These are phyloP conservation scores for Alternaria gaisen DNA, from an alignment of 2,329 filamentous ascomycete genomes.

Conservation along the genomic window DNA sequence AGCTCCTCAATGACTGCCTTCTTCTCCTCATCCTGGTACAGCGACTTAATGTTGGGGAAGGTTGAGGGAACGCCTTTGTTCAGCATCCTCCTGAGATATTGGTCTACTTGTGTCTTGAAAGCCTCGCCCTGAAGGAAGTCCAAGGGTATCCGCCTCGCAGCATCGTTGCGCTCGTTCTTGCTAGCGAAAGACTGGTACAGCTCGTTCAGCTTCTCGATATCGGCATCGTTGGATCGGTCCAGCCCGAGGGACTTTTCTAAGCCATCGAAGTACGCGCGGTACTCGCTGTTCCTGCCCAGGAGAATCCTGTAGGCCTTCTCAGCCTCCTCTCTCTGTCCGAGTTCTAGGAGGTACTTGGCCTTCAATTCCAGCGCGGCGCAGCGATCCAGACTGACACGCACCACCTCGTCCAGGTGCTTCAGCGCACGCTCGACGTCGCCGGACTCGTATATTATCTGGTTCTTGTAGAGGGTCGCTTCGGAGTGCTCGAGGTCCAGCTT, in stretches of 20 bases:
- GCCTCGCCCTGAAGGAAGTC: constrained; percentile 85
- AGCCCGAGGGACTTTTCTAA: constrained; percentile 75
- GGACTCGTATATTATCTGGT: constrained; percentile 88
- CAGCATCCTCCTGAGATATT: constrained; percentile 84
- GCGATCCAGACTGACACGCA: constrained; percentile 82
- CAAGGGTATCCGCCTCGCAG: constrained; percentile 83
- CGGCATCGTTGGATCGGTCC: constrained; percentile 66
- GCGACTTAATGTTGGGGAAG: constrained; percentile 94
- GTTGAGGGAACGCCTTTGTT: constrained; percentile 94
- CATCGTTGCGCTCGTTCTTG: constrained; percentile 84
- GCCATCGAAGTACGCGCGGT: constrained; percentile 83
- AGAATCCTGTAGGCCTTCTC: constrained; percentile 81
- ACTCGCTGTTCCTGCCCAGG: constrained; percentile 87
- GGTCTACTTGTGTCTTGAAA: constrained; percentile 79
- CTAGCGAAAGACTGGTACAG: constrained; percentile 84
- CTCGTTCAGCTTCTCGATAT: constrained; percentile 74
- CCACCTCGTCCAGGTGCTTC: constrained; percentile 81
- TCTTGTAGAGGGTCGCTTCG: constrained; percentile 94
- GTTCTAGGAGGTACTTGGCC: constrained; percentile 81
- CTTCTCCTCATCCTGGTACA: constrained; percentile 83
- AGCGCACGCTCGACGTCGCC: constrained; percentile 84
- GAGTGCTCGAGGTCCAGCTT: constrained; percentile 89
- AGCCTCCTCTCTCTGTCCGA: constrained; percentile 82
- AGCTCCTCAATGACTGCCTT: constrained; percentile 77
- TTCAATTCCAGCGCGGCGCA: constrained; percentile 85